Percentiles rank a stretch among this genome's conserved stretches.
These are phyloP conservation scores for Lactarius pseudohatsudake DNA, from an alignment of 768 basidiomycete genomes.

Conservation along the genomic window DNA sequence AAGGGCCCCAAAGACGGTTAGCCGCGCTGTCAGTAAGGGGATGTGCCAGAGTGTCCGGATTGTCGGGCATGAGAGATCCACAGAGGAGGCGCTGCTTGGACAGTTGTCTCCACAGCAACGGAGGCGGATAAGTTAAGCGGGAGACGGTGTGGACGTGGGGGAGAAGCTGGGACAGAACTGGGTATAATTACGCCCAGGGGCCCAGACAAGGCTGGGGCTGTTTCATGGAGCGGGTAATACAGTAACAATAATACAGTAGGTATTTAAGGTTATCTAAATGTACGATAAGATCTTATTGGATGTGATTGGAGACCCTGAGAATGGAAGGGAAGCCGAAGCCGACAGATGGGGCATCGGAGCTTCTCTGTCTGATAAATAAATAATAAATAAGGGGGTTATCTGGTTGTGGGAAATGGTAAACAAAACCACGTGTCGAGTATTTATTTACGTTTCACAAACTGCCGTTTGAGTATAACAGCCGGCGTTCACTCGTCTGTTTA, in stretches of 20 bases:
- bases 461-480: slow-evolving; percentile 29
- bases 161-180: background rate
- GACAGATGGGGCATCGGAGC: slow-evolving; percentile 17
- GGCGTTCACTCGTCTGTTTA: slow-evolving; percentile 28
- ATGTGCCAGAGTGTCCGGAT: slow-evolving; percentile 10
- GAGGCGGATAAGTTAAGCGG: slow-evolving; percentile 5
- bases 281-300: slow-evolving; percentile 9
- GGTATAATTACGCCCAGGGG: slow-evolving; percentile 8
- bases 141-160: slow-evolving; percentile 4
- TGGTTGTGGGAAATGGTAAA: slow-evolving; percentile 19
- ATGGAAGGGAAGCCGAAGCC: background rate
- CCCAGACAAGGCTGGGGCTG: background rate
- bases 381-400: background rate
- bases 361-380: slow-evolving; percentile 14
- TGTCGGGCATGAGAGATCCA: slow-evolving; percentile 19
- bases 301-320: slow-evolving; percentile 9
- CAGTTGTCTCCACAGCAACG: slow-evolving; percentile 27
- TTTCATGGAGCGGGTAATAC: background rate
- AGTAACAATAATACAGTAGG: slow-evolving; percentile 1
- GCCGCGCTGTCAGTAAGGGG: slow-evolving; percentile 20
- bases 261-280: slow-evolving; percentile 2
- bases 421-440: slow-evolving; percentile 27
- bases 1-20: slow-evolving; percentile 23
- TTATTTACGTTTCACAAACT: slow-evolving; percentile 25
- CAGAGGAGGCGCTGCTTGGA: background rate